These are phyloP conservation scores for Arachnomyces sp. DNA, from an alignment of 2,329 filamentous ascomycete species.

Conservation along the genomic window DNA sequence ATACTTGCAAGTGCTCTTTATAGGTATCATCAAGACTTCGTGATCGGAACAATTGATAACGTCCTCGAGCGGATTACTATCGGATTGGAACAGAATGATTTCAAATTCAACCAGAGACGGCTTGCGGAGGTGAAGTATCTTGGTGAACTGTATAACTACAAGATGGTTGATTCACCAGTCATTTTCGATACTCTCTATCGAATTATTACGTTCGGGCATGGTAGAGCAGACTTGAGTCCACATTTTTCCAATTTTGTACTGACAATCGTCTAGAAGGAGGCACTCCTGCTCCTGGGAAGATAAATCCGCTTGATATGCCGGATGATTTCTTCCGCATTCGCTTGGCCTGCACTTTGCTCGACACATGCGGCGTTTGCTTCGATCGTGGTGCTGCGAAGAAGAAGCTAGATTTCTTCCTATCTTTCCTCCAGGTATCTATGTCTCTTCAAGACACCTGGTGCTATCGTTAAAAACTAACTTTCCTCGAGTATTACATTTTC, in stretches of 20 bases:
- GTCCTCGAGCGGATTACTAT: constrained; percentile 80
- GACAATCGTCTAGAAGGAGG: constrained; percentile 51
- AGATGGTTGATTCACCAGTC: constrained; percentile 89
- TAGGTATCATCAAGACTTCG: constrained; percentile 85
- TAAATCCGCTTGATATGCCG: constrained; percentile 73
- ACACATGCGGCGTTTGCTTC: constrained; percentile 95
- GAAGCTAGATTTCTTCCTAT: constrained; percentile 95
- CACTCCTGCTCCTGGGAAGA: constrained; percentile 67
- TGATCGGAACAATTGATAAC: constrained; percentile 85
- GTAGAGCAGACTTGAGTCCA: constrained; percentile 31
- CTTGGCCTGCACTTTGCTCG: constrained; percentile 77
- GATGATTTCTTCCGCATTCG: constrained; percentile 97
- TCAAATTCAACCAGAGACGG: constrained; percentile 91
- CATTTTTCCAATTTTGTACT: constrained; percentile 9
- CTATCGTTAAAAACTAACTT: constrained; percentile 11
- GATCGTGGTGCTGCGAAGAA: constrained; percentile 89
- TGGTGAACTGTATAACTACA: constrained; percentile 94
- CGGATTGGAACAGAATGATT: constrained; percentile 91
- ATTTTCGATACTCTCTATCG: constrained; percentile 95
- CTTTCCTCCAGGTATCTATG: constrained; percentile 73
- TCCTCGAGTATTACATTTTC: constrained; percentile 77
- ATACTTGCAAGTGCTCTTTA: constrained; percentile 83
- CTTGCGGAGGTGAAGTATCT: constrained; percentile 95
- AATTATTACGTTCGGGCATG: constrained; percentile 86
- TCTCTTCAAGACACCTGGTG: constrained; percentile 2